A percentile compares a stretch with the other conserved stretches of the same genome.
Conservation (phyloP, 148 eudicot genomes). For the Silene uniflora region DNA sequence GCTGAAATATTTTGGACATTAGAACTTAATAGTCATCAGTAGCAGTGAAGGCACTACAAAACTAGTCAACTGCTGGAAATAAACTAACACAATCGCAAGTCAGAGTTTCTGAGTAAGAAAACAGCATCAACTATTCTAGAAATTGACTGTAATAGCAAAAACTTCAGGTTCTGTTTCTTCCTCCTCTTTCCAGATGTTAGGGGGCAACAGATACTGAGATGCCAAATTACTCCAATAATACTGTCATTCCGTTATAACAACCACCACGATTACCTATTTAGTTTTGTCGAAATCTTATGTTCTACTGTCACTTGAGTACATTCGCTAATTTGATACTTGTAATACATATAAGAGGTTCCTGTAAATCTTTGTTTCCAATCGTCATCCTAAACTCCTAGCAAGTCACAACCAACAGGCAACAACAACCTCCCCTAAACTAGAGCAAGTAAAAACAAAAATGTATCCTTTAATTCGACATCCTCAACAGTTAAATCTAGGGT, state of each 20-base stretch:
- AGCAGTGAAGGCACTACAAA: neutral
- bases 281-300: neutral
- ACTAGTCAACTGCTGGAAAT: neutral
- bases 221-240: neutral
- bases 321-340: neutral
- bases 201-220: neutral
- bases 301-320: neutral
- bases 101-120: neutral
- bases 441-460: neutral
- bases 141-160: neutral
- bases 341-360: slow-evolving; percentile 1
- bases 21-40: neutral
- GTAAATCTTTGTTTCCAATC: neutral
- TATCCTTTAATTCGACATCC: neutral
- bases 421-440: neutral
- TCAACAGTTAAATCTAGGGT: too few relatives aligned
- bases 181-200: neutral
- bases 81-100: neutral
- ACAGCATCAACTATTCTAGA: neutral
- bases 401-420: neutral
- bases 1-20: slow-evolving; percentile 44
- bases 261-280: neutral
- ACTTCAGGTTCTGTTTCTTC: neutral
- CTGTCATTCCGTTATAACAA: neutral
- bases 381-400: neutral